Base-by-base conservation (phyloP, 1,284 basidiomycete species). In the Austropuccinia psidii region DNA sequence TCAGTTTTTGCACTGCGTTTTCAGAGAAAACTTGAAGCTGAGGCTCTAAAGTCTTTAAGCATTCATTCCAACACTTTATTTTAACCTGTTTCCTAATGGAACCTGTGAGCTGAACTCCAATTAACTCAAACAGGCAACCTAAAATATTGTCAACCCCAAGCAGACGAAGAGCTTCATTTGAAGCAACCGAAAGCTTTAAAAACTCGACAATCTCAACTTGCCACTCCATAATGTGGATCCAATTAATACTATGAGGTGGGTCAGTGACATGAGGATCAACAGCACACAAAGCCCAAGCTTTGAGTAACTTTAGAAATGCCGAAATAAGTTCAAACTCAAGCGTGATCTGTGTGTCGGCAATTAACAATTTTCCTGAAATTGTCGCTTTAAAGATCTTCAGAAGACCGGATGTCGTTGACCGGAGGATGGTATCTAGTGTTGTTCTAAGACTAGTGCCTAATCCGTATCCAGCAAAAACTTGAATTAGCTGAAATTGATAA, bases 191-290 rank as follows among this genome's bases (percentile, higher is more conserved):
- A 47, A 73, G 37, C 39, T 9, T 55, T 50, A 73, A 62, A 47
- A 73, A 57, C 41, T 65, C 60, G 33, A 73, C 19, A 21, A 60
- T 27, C 27, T 41, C 54, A 15, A 41, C 39, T 29, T 60, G 29
- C 70, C 70, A 73, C 39, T 73, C 70, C 27, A 43, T 57, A 19
- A 73, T 61, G 35, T 73, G 70, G 57, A 39, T 62, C 70, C 70
- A 73, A n/a, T 52, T 73, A 35, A 73, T 73, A 39, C 70, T 73
- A 73, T 73, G 70, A 57, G 70, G 70, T 33, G 70, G 70, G 39
- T 64, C 70, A 15, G 47, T 54, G 29, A 65, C 31, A 52, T 73
- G 70, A 13, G 70, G 39, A 55, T 73, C 60, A 37, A 55, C 60
- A 39, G 70, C 70, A 29, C 70, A 73, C n/a, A n/a, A 39, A 24